Evolutionary conservation across 441 rosid species (phyloP), one percentile per base, ranked within the genome.

Genomic region (Arabidopsis hybrid): DNA sequence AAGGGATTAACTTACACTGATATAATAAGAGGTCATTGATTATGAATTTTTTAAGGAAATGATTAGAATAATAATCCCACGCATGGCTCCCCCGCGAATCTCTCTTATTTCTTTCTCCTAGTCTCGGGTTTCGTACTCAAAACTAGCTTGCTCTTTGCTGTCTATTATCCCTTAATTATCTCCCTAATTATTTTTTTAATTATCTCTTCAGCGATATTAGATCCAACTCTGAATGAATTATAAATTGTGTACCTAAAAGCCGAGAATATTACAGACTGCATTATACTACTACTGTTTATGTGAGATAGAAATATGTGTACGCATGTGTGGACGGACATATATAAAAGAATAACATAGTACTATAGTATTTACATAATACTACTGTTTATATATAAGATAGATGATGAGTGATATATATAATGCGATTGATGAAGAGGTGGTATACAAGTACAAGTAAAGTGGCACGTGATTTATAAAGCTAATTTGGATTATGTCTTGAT

Each of bases 21-120:
- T 31, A 31, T 21, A 21, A 77, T n/a, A 5, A 67, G 78, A 58
- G 50, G 46, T 51, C 43, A 59, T 0, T 49, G 62, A 40, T 76
- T 63, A 21, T 21, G 26, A 61, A 60, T 56, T 57, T 31, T 50
- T 59, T 39, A 77, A 65, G 72, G 65, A 71, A 58, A 65, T 59
- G 77, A 79, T 58, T 83, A 81, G 55, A 84, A 84, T 75, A 86
- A 60, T 83, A 84, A 85, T 82, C 88, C 87, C 89, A 86, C 89
- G 91, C 88, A 76, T 69, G 90, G 87, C 70, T 84, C 85, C 81
- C 93, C 93, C 88, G 89, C 77, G 93, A 90, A 88, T 90, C 95
- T 88, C 88, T 90, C 90, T 60, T 65, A 32, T 59, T 71, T 59
- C 52, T 21, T 21, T 21, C 26, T 21, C 63, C 77, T 78, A 21